Evolutionary conservation across 306 rosid species (phyloP).

Genomic region (Gleditsia sinensis): DNA sequence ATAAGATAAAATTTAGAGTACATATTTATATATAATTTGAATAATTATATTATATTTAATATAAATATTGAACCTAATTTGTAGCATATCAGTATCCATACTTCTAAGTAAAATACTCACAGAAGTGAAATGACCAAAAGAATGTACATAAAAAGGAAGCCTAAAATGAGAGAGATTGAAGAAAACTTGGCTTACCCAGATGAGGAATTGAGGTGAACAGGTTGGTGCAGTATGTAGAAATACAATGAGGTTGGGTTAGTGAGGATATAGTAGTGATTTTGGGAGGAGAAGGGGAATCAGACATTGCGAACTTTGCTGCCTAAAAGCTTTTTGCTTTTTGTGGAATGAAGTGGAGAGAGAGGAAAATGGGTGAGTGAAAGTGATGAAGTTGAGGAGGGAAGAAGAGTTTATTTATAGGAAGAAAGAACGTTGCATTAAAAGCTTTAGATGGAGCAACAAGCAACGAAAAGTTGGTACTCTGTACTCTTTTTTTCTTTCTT

Average conservation of each 20-base stretch:
- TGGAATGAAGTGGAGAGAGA: slow-evolving; percentile 18
- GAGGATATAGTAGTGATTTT: slow-evolving; percentile 32
- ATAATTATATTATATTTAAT: too few species aligned
- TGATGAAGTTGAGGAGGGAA: slow-evolving; percentile 21
- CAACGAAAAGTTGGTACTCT: slow-evolving; percentile 38
- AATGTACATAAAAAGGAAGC: not conserved
- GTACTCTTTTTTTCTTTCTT: too few species aligned
- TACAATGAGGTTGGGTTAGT: slow-evolving; percentile 36
- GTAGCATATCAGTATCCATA: too few species aligned
- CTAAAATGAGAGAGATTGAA: not conserved
- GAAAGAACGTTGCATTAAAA: slow-evolving; percentile 44
- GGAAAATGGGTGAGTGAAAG: slow-evolving; percentile 11
- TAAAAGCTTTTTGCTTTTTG: slow-evolving; percentile 4
- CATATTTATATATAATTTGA: too few species aligned
- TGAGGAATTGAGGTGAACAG: slow-evolving; percentile 40
- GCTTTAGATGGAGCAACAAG: slow-evolving; percentile 44
- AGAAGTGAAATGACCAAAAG: too few species aligned
- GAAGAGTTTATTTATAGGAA: slow-evolving; percentile 37
- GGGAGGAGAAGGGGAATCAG: slow-evolving; percentile 29
- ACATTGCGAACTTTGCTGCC: too few species aligned
- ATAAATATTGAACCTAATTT: too few species aligned
- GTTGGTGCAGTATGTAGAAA: slow-evolving; percentile 44
- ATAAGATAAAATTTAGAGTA: too few species aligned
- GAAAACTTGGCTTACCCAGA: slow-evolving; percentile 39
- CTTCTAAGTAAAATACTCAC: too few species aligned